Percentiles rank a stretch among this genome's conserved stretches.
phyloP scores from a whole-genome alignment of 1,284 basidiomycete genomes.

The Retiboletus flavoniger region DNA sequence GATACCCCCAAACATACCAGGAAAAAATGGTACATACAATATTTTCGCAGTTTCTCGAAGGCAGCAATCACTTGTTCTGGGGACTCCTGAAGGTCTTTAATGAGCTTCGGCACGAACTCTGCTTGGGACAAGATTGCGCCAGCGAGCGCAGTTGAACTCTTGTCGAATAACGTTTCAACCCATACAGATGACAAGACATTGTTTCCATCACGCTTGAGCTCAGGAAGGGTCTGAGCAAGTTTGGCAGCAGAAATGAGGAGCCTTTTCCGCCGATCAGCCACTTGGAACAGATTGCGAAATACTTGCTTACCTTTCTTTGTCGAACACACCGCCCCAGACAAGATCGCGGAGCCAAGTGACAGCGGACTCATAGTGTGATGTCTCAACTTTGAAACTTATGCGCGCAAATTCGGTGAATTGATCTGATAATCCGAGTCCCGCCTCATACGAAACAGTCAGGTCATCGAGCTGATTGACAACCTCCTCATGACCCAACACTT shows the following conservation, averaged over 20 bases:
- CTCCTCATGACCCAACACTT: slow-evolving; percentile 79
- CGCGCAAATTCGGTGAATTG: slow-evolving; percentile 77
- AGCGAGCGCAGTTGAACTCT: slow-evolving; percentile 73
- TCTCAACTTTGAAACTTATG: slow-evolving; percentile 84
- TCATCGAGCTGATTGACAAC: slow-evolving; percentile 90
- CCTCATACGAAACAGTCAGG: slow-evolving; percentile 88
- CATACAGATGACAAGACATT: slow-evolving; percentile 78
- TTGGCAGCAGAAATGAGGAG: slow-evolving; percentile 87
- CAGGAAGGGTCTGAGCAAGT: slow-evolving; percentile 88
- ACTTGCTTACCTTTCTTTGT: slow-evolving; percentile 69
- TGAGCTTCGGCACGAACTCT: slow-evolving; percentile 78
- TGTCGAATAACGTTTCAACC: slow-evolving; percentile 66
- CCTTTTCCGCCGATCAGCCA: slow-evolving; percentile 41
- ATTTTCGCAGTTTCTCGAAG: slow-evolving; percentile 71
- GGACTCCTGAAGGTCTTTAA: slow-evolving; percentile 69
- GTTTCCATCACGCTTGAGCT: slow-evolving; percentile 88
- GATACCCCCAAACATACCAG: neutral
- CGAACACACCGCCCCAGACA: slow-evolving; percentile 80
- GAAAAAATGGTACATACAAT: slow-evolving; percentile 48
- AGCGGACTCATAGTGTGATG: slow-evolving; percentile 75
- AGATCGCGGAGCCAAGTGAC: slow-evolving; percentile 90
- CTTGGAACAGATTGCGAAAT: neutral
- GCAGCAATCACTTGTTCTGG: slow-evolving; percentile 72
- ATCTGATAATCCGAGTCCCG: slow-evolving; percentile 66
- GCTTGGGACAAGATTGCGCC: slow-evolving; percentile 73